Conservation (phyloP, 2,329 filamentous ascomycete genomes). For the Byssothecium circinans region DNA sequence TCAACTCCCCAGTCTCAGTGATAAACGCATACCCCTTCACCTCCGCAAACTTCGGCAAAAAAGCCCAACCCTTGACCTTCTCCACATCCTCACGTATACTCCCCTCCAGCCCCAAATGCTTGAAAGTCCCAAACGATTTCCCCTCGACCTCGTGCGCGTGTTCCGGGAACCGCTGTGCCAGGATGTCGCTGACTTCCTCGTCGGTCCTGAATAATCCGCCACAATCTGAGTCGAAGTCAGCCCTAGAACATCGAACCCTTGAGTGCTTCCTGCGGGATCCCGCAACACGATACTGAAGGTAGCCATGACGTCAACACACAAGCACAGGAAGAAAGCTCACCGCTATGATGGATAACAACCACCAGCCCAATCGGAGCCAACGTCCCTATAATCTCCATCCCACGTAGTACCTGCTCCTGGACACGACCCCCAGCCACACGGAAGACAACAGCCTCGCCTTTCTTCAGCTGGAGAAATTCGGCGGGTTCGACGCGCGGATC, state of each 20-base stretch:
- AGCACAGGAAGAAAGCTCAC: neutral
- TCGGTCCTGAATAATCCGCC: neutral
- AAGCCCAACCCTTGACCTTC: neutral
- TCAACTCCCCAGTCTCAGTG: slow-evolving; percentile 7
- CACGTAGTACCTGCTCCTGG: slow-evolving; percentile 1
- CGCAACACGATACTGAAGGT: too few species aligned
- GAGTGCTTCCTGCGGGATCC: too few species aligned
- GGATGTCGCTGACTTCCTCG: neutral
- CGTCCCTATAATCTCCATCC: neutral
- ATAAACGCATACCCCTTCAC: slow-evolving; percentile 4
- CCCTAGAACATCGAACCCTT: too few species aligned
- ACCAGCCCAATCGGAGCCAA: neutral
- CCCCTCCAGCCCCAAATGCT: neutral
- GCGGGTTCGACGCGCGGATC: slow-evolving; percentile 4
- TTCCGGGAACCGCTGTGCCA: neutral
- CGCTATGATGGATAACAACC: slow-evolving; percentile 5
- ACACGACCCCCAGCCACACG: neutral
- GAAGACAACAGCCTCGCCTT: neutral
- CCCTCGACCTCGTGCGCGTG: neutral
- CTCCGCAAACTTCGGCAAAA: slow-evolving; percentile 4
- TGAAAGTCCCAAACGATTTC: slow-evolving; percentile 1
- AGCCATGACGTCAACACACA: too few species aligned
- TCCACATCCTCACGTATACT: slow-evolving; percentile 3
- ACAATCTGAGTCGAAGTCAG: slow-evolving; percentile 2
- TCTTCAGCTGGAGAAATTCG: neutral